phyloP scores from a whole-genome alignment of 75 land plant species.

The Pinus taeda region DNA sequence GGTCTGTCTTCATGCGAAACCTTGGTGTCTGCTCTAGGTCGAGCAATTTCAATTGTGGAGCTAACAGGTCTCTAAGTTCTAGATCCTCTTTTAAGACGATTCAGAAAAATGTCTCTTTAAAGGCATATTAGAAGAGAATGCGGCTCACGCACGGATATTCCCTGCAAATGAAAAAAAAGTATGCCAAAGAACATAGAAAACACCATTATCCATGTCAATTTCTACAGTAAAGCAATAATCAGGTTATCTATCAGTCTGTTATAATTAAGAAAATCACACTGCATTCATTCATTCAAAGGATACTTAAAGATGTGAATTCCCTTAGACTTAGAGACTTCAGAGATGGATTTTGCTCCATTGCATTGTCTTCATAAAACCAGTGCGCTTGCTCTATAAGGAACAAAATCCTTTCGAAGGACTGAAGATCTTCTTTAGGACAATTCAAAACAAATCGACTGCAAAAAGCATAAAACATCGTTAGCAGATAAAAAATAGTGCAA shows the following conservation, averaged over 20 bases:
- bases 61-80: not conserved
- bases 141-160: no score
- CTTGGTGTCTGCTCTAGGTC: not conserved
- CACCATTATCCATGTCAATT: not conserved
- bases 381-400: constrained; percentile 98
- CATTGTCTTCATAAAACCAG: constrained; percentile 98
- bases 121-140: not conserved
- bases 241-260: not conserved
- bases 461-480: not conserved
- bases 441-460: constrained; percentile 97
- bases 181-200: not conserved
- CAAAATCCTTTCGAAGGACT: constrained; percentile 93
- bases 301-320: constrained; percentile 92
- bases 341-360: constrained; percentile 85
- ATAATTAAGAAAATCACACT: not conserved
- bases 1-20: not conserved
- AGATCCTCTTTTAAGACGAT: not conserved
- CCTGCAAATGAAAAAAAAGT: not conserved
- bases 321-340: constrained; percentile 82
- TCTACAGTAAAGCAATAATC: not conserved
- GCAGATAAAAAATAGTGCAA: constrained; percentile 5
- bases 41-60: not conserved
- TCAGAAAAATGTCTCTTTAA: not conserved
- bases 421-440: constrained; percentile 96
- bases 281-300: constrained; percentile 14